Base-by-base conservation (phyloP, 2,329 filamentous ascomycete genomes). In the Colletotrichum caudatum region DNA sequence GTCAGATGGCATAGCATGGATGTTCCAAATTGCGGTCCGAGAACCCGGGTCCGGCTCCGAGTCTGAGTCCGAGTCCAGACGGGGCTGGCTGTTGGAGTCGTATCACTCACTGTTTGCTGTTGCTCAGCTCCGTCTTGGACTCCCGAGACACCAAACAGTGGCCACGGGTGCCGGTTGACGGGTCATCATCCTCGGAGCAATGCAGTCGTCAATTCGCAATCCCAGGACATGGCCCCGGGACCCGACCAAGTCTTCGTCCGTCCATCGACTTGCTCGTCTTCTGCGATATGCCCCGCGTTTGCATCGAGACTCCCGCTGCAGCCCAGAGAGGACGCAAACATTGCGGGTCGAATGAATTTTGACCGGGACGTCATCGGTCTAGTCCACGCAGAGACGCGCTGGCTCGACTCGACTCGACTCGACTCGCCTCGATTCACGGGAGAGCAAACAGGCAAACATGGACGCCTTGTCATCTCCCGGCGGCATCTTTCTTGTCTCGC, bases 111-210 rank as follows among this genome's bases (percentile, higher is more conserved):
- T 29, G n/a, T n/a, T 33, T 68, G 59, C 33, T 20, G 18, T 50
- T 37, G 39, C 59, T 69, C 59, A 64, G 59, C 53, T 69, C 57
- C 33, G 68, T 26, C 51, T 35, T 69, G 46, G 59, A 71, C 48
- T 71, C 69, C 69, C 59, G 65, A 71, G 69, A 71, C 69, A 71
- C 59, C 69, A 71, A 71, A 71, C 69, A 71, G 33, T 16, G 60
- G 39, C 46, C 33, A 50, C 59, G 59, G 65, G 39, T 64, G 48
- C 14, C 48, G 48, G 48, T 23, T 26, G 23, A 56, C 59, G 69
- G 58, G 46, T 59, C 59, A 71, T 59, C 59, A 44, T 66, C 41
- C 44, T 69, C 69, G 65, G 65, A 59, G 63, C 54, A 64, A 64
- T 71, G 59, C 69, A 71, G 65, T 59, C 46, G 44, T 64, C 56